Evolutionary conservation across 176 grass and related monocot genomes (phyloP).

Genomic region (Poa annua): DNA sequence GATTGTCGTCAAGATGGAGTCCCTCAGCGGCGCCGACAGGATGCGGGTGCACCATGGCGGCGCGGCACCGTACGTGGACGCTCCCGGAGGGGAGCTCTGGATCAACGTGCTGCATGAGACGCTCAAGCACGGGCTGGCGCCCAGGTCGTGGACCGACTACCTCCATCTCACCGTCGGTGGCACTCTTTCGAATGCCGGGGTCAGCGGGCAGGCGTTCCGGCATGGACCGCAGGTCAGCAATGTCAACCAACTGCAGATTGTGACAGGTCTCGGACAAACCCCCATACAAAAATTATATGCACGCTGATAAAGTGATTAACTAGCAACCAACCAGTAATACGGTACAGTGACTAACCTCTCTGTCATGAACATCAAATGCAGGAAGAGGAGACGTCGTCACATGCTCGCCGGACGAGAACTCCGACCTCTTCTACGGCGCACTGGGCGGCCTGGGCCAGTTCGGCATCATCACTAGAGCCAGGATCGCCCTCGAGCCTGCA

Average conservation of each 20-base stretch:
- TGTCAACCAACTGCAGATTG: slow-evolving; percentile 84
- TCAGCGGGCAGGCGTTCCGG: slow-evolving; percentile 90
- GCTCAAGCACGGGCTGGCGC: slow-evolving; percentile 74
- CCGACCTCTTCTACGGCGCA: slow-evolving; percentile 81
- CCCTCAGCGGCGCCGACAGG: slow-evolving; percentile 35
- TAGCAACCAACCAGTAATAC: background rate
- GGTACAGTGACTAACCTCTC: slow-evolving; percentile 6
- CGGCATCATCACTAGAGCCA: slow-evolving; percentile 83
- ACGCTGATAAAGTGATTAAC: background rate
- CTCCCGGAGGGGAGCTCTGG: slow-evolving; percentile 74
- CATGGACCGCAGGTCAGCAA: slow-evolving; percentile 95
- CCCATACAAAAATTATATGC: background rate
- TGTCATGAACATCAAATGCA: slow-evolving; percentile 49
- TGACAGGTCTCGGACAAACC: slow-evolving; percentile 74
- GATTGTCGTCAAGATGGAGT: slow-evolving; percentile 78
- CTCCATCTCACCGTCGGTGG: slow-evolving; percentile 88
- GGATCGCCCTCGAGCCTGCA: slow-evolving; percentile 83
- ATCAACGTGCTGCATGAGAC: slow-evolving; percentile 84
- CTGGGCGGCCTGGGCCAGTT: slow-evolving; percentile 93
- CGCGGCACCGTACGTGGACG: slow-evolving; percentile 57
- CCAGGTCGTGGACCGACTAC: slow-evolving; percentile 95
- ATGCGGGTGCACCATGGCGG: slow-evolving; percentile 32
- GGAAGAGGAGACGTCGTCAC: slow-evolving; percentile 75
- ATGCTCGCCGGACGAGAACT: slow-evolving; percentile 72
- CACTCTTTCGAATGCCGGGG: slow-evolving; percentile 80